Evolutionary conservation across 331 rosid species (phyloP).

Genomic region (Rosa hybrid): DNA sequence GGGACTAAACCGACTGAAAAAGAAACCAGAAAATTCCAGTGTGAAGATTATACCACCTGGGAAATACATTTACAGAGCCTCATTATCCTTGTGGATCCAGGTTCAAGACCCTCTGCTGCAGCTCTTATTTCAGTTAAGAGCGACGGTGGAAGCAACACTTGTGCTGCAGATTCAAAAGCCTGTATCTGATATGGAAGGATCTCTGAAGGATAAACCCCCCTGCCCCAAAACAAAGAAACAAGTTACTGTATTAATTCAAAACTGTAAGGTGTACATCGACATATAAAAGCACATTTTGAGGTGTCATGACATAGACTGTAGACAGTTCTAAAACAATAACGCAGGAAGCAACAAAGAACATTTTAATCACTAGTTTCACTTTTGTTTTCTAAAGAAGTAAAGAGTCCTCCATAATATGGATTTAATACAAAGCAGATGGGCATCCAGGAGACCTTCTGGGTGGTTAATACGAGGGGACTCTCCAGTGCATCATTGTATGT

Average conservation of each 20-base stretch:
- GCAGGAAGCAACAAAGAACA: background rate
- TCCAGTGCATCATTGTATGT: background rate
- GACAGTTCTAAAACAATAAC: background rate
- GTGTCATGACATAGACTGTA: constrained; percentile 12
- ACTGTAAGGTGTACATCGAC: constrained; percentile 10
- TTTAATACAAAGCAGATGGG: background rate
- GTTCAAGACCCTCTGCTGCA: constrained; percentile 43
- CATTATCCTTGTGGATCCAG: constrained; percentile 61
- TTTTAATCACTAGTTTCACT: background rate
- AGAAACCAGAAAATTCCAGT: background rate
- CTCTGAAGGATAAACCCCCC: constrained; percentile 77
- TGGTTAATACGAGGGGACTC: background rate
- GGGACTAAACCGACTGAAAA: background rate
- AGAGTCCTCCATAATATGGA: background rate
- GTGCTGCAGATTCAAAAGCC: constrained; percentile 26
- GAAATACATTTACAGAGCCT: constrained; percentile 67
- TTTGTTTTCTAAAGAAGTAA: background rate
- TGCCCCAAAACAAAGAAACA: constrained; percentile 46
- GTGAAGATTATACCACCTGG: constrained; percentile 37
- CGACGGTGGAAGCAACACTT: constrained; percentile 36
- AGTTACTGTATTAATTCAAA: constrained; percentile 21
- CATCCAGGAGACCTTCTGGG: background rate
- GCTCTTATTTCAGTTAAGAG: constrained; percentile 46
- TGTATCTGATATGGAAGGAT: constrained; percentile 59
- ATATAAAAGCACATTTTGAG: constrained; percentile 11